Conservation (phyloP, 1,284 basidiomycete genomes). For the Cutaneotrichosporon sp. region DNA sequence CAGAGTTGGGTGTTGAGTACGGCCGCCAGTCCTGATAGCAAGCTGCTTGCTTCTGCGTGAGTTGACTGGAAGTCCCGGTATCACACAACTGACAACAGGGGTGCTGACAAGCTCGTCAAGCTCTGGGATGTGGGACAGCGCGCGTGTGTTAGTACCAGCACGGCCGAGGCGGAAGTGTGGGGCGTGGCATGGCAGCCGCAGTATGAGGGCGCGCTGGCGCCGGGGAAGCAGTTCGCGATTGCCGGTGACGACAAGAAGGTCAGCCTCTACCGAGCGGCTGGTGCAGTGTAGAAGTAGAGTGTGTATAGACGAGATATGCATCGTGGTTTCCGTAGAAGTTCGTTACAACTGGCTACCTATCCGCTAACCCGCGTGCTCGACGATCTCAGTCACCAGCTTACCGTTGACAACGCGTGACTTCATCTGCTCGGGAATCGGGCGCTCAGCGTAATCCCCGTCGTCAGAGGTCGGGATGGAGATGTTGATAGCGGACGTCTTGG, state of each 20-base stretch:
- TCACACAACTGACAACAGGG: conserved; percentile 51
- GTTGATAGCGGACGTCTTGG: conserved; percentile 93
- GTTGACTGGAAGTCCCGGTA: conserved; percentile 25
- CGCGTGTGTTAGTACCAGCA: conserved; percentile 67
- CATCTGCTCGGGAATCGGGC: conserved; percentile 92
- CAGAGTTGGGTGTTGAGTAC: conserved; percentile 77
- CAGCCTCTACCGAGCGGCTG: conserved; percentile 55
- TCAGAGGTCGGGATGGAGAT: conserved; percentile 75
- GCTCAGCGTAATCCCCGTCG: conserved; percentile 87
- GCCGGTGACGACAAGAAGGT: conserved; percentile 75
- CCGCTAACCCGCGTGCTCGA: conserved; percentile 74
- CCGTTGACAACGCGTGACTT: conserved; percentile 75
- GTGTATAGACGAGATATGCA: not conserved
- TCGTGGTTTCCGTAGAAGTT: not conserved
- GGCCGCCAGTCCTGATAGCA: conserved; percentile 71
- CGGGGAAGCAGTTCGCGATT: conserved; percentile 61
- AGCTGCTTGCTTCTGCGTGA: conserved; percentile 71
- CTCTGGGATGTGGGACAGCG: conserved; percentile 80
- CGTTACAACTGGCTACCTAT: not conserved
- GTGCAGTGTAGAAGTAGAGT: conserved; percentile 17
- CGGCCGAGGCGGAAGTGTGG: conserved; percentile 78
- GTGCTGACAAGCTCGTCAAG: conserved; percentile 77
- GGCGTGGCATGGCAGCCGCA: conserved; percentile 72
- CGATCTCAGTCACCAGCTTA: conserved; percentile 78
- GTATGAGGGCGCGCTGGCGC: conserved; percentile 54